Base-by-base conservation (phyloP, 2,329 filamentous ascomycete species). In the Cladobotryum mycophilum region DNA sequence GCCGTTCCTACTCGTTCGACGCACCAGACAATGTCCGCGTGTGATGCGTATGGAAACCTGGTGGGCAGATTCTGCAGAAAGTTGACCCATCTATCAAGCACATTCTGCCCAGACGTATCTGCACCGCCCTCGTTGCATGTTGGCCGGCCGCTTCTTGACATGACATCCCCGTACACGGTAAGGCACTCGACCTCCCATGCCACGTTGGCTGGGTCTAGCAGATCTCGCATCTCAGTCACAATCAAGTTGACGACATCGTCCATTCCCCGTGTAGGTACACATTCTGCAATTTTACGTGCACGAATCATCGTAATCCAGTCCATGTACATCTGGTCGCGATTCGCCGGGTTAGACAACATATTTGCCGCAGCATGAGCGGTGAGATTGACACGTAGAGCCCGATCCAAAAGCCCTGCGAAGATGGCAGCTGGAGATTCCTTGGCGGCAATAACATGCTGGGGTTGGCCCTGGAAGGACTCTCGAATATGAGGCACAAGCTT, bases 321-420 rank as follows among this genome's bases (percentile, higher is more conserved):
- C 46, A 86, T 76, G 74, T 93, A 96, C 93, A 99, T 97, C 62
- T 93, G 87, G 57, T 93, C 89, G 49, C 93, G 83, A 64, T 95
- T 95, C 42, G 89, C 87, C 15, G 89, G 84, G 61, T 92, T 89
- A 7, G 89, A 89, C 12, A 99, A 77, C 80, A 96, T 90, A 56
- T 93, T 95, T 18, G 91, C 92, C 1, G 92, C 90, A 1, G 93
- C 91, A 64, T 97, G 92, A 2, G 93, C 93, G 17, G 92, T 89
- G 53, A 93, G 80, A 63, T 99, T 99, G 53, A 96, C 93, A 52
- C 91, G 82, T 35, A 97, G 78, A 61, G 93, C 86, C 45, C 93
- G 87, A 63, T 92, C 88, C 15, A 99, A 72, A 1, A 99, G 77
- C 43, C 85, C 86, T 35, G 88, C 88, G 64, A 99, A 99, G 3